Conservation (phyloP, 345 rosid genomes). For the Moricandia arvensis region DNA sequence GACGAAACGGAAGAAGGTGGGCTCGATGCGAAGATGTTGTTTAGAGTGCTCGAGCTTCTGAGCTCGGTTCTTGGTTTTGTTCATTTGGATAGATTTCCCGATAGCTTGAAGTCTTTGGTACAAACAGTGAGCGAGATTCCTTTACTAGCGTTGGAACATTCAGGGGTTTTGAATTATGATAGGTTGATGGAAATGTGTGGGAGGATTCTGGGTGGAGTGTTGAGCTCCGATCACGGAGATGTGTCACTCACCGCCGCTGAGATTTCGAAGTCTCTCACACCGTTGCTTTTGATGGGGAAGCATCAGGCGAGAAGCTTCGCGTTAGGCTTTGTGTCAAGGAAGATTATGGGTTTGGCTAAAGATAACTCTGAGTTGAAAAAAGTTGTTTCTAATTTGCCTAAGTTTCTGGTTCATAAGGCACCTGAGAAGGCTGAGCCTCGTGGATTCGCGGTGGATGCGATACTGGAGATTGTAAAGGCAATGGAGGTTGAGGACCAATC, state of each 20-base stretch:
- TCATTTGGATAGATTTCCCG: slow-evolving; percentile 79
- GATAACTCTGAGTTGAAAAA: slow-evolving; percentile 49
- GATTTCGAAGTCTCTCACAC: slow-evolving; percentile 63
- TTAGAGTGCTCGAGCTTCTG: slow-evolving; percentile 48
- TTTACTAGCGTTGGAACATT: slow-evolving; percentile 39
- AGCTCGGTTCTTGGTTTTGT: slow-evolving; percentile 57
- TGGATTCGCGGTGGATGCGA: slow-evolving; percentile 76
- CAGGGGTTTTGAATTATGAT: slow-evolving; percentile 35
- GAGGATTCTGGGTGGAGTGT: slow-evolving; percentile 46
- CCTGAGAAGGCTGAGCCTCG: slow-evolving; percentile 91
- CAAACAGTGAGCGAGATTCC: slow-evolving; percentile 71
- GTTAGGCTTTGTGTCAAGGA: slow-evolving; percentile 49
- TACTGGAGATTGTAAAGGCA: slow-evolving; percentile 61
- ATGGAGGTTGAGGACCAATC: slow-evolving; percentile 57
- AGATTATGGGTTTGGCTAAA: slow-evolving; percentile 39
- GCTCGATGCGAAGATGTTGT: slow-evolving; percentile 44
- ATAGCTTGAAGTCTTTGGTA: slow-evolving; percentile 68
- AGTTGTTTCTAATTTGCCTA: slow-evolving; percentile 62
- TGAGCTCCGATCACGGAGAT: slow-evolving; percentile 71
- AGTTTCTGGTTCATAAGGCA: slow-evolving; percentile 67
- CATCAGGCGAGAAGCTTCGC: slow-evolving; percentile 73
- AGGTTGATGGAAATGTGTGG: slow-evolving; percentile 55
- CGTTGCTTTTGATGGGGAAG: slow-evolving; percentile 58
- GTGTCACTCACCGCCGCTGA: slow-evolving; percentile 57
- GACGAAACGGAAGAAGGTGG: slow-evolving; percentile 39